Evolutionary conservation across 371 early-diverging fungal genomes (phyloP).

Genomic region (Mortierella sp.): DNA sequence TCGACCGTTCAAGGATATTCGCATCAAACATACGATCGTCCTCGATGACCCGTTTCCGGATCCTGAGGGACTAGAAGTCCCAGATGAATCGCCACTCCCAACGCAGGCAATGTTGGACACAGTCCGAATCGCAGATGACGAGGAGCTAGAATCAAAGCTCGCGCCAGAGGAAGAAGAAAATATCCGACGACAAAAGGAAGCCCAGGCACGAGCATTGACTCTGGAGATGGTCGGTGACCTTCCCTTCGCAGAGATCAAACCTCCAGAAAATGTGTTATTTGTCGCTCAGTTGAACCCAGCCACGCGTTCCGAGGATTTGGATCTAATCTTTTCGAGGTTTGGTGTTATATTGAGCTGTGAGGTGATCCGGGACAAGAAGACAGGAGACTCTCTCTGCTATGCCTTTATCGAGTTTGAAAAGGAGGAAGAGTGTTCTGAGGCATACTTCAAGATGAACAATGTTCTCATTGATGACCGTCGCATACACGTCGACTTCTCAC

Average conservation of each 20-base stretch:
- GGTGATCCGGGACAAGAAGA: slow-evolving; percentile 89
- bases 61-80: slow-evolving; percentile 78
- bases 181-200: slow-evolving; percentile 78
- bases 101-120: slow-evolving; percentile 82
- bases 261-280: slow-evolving; percentile 97
- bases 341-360: slow-evolving; percentile 93
- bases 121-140: slow-evolving; percentile 87
- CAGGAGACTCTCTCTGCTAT: slow-evolving; percentile 90
- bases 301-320: slow-evolving; percentile 93
- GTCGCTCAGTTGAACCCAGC: slow-evolving; percentile 96
- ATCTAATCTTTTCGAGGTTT: slow-evolving; percentile 94
- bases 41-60: slow-evolving; percentile 96
- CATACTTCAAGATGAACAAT: slow-evolving; percentile 92
- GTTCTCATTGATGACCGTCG: slow-evolving; percentile 97
- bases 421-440: slow-evolving; percentile 91
- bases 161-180: slow-evolving; percentile 81
- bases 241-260: slow-evolving; percentile 96
- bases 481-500: slow-evolving; percentile 98
- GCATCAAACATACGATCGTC: slow-evolving; percentile 93
- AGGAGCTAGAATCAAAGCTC: slow-evolving; percentile 78
- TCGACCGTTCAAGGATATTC: slow-evolving; percentile 89
- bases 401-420: slow-evolving; percentile 97
- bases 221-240: slow-evolving; percentile 98
- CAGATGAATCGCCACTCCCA: slow-evolving; percentile 87
- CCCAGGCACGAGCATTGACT: slow-evolving; percentile 91